Conservation (phyloP, 192 early-diverging fungal species). For the Chytriomyces confervae region DNA sequence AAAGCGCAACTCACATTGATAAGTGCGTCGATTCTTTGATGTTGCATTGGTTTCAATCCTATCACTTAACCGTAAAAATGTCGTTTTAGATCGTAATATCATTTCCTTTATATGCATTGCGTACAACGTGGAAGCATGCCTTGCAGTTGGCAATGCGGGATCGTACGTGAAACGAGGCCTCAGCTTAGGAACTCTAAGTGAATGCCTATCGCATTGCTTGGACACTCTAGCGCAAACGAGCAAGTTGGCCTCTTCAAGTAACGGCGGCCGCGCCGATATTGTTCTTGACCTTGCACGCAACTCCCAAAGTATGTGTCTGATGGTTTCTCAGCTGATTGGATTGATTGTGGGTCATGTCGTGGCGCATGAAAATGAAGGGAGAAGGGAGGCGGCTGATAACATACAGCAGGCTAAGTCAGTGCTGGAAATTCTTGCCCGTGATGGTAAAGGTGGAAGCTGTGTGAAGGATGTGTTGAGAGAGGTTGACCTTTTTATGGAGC, state of each 20-base stretch:
- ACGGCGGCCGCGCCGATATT: neutral
- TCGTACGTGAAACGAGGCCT: conserved; percentile 3
- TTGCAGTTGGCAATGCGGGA: conserved; percentile 17
- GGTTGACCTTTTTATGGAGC: neutral
- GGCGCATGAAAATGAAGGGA: conserved; percentile 22
- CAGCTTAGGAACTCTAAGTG: conserved; percentile 2
- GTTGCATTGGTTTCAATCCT: neutral
- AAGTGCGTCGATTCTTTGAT: neutral
- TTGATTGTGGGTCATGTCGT: conserved; percentile 17
- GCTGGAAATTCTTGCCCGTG: conserved; percentile 13
- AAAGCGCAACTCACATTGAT: conserved; percentile 17
- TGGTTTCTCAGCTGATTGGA: conserved; percentile 19
- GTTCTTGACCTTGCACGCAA: neutral
- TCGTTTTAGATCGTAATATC: conserved; percentile 20
- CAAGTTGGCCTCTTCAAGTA: neutral
- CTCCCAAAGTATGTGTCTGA: neutral
- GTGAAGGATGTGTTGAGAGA: conserved; percentile 12
- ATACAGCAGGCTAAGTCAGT: conserved; percentile 19
- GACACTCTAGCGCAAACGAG: conserved; percentile 14
- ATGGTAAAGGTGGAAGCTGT: conserved; percentile 2
- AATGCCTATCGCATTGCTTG: neutral
- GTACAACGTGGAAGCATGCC: conserved; percentile 21
- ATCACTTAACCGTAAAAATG: neutral
- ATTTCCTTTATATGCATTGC: conserved; percentile 19
- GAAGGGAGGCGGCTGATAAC: conserved; percentile 22